These are phyloP conservation scores for Salix koriyanagi DNA, from an alignment of 345 rosid genomes.

Conservation along the genomic window DNA sequence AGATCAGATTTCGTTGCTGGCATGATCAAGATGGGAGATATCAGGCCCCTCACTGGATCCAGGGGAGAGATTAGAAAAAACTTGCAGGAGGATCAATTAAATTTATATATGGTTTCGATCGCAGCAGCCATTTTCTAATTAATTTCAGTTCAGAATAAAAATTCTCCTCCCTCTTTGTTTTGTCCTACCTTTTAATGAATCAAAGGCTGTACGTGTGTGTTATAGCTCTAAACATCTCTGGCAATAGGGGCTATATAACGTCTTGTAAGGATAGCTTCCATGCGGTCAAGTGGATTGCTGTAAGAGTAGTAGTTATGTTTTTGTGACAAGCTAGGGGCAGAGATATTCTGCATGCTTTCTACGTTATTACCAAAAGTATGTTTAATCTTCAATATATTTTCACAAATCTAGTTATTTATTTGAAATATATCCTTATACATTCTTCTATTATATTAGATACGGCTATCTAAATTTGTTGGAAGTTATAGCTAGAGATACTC, in stretches of 20 bases:
- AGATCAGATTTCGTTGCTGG: slow-evolving; percentile 27
- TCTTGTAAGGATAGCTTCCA: too few relatives aligned
- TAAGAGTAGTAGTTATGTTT: too few relatives aligned
- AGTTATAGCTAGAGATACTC: too few relatives aligned
- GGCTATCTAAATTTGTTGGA: too few relatives aligned
- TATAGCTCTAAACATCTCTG: background rate
- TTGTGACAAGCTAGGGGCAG: too few relatives aligned
- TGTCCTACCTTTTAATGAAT: background rate
- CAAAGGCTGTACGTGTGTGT: background rate
- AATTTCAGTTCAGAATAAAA: background rate
- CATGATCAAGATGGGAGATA: slow-evolving; percentile 51
- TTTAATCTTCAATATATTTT: too few relatives aligned
- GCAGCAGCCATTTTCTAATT: background rate
- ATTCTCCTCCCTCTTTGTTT: background rate
- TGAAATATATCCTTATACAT: too few relatives aligned
- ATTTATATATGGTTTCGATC: background rate
- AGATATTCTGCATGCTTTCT: too few relatives aligned
- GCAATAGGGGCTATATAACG: background rate
- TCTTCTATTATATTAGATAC: too few relatives aligned
- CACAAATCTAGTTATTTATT: too few relatives aligned
- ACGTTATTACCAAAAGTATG: too few relatives aligned
- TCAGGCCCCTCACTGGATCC: slow-evolving; percentile 40
- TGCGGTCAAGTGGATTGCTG: too few relatives aligned
- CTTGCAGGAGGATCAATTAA: slow-evolving; percentile 35
- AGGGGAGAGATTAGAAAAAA: slow-evolving; percentile 41